Base-by-base conservation (phyloP, 2,329 filamentous ascomycete genomes). In the Phoma sp. region DNA sequence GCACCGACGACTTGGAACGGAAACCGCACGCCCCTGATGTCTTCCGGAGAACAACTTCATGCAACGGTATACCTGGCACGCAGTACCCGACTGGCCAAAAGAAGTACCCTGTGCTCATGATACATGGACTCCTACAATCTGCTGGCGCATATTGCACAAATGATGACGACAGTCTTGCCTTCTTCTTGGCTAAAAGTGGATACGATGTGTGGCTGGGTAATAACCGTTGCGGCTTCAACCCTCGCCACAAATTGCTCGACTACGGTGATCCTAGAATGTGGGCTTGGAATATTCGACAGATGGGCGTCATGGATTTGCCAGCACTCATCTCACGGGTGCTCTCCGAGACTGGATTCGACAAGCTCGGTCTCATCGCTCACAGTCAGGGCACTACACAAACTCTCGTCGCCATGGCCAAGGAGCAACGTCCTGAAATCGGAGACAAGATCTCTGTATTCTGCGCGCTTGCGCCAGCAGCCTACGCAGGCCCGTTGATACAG, bases 181-280 rank as follows among this genome's bases (percentile, higher is more conserved):
- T 97, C 75, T 96, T 89, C 78, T 86, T 98, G 7, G 92, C 90
- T 74, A 96, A 96, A 75, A 87, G 89, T 0, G 93, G 93, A 1
- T 97, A 91, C 74, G 93, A 98, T 72, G 91, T 98, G 35, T 98
- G 93, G 93, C 81, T 97, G 13, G 93, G 93, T 4, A 96, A 96
- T 76, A 97, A 96, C 70, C 84, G 93, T 18, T 96, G 92, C 69
- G 93, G 93, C 1, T 91, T 95, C 74, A 79, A 83, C 0, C 93
- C 93, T 0, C 84, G 86, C 60, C 93, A 98, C 69, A 83, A 82
- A 2, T 76, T 87, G 22, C 82, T 97, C 35, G 76, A 84, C 2
- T 86, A 89, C 61, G 78, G 79, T 3, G 93, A 98, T 68, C 93
- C 93, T 1, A 85, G 92, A 27, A 96, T 97, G 90, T 97, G 93